Percentiles rank a stretch among this genome's conserved stretches.
Evolutionary conservation across 2,329 filamentous ascomycete species (phyloP).

Genomic region (Fusarium napiforme): DNA sequence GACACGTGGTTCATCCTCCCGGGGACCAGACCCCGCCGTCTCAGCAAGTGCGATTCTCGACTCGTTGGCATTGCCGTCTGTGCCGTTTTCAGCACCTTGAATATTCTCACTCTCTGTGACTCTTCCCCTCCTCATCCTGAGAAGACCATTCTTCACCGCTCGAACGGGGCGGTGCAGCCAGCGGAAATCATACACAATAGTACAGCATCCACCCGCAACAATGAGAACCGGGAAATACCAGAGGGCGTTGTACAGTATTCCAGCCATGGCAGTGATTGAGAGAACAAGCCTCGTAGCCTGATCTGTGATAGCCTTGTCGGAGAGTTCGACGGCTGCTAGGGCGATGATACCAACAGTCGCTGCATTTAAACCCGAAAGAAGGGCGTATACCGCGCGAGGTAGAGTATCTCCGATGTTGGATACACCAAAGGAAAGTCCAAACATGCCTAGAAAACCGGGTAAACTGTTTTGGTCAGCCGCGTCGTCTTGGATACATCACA

Average conservation of each 20-base stretch:
- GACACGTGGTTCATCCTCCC: constrained; percentile 36
- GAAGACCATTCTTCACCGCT: accelerated
- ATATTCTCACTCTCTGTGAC: accelerated
- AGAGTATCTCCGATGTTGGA: constrained; percentile 67
- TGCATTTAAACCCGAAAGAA: constrained; percentile 77
- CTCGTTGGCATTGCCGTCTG: accelerated
- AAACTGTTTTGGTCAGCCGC: constrained; percentile 52
- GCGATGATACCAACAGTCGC: constrained; percentile 79
- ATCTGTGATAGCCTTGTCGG: constrained; percentile 75
- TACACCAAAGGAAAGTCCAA: constrained; percentile 72
- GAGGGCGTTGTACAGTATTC: constrained; percentile 75
- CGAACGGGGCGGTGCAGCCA: constrained; percentile 54
- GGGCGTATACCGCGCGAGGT: constrained; percentile 71
- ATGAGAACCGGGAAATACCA: constrained; percentile 77
- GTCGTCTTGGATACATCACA: no score
- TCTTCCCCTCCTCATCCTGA: accelerated
- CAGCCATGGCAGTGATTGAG: constrained; percentile 70
- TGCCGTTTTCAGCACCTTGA: background rate
- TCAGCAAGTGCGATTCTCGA: background rate
- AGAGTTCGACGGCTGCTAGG: constrained; percentile 74
- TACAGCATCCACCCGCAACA: background rate
- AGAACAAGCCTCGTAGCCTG: constrained; percentile 70
- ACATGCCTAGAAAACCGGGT: constrained; percentile 78
- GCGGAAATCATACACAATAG: background rate
- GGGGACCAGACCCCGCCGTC: no score